Percentiles rank a stretch among this genome's conserved stretches.
These are phyloP conservation scores for Diaporthe capsici DNA, from an alignment of 2,329 filamentous ascomycete genomes.

Conservation along the genomic window DNA sequence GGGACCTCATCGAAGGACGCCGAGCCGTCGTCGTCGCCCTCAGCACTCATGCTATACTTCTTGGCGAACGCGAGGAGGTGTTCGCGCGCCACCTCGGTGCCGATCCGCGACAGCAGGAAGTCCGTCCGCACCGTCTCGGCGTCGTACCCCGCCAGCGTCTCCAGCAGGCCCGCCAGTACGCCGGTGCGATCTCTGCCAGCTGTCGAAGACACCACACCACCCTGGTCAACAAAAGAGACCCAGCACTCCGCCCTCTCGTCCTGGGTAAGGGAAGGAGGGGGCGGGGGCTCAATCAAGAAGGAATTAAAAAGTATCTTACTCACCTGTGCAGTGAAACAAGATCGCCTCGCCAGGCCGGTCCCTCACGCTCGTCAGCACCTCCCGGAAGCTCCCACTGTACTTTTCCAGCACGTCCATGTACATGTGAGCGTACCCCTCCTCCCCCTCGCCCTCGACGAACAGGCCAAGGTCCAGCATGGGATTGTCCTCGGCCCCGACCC, in stretches of 20 bases:
- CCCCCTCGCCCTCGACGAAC: slow-evolving; percentile 62
- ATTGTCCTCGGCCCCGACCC: slow-evolving; percentile 51
- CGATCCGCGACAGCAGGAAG: slow-evolving; percentile 68
- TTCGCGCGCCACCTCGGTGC: slow-evolving; percentile 65
- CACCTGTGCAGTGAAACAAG: slow-evolving; percentile 69
- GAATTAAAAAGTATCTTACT: slow-evolving; percentile 42
- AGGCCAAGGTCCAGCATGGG: slow-evolving; percentile 54
- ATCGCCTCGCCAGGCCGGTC: slow-evolving; percentile 61
- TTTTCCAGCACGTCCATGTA: slow-evolving; percentile 61
- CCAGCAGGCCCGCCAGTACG: slow-evolving; percentile 64
- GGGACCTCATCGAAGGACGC: slow-evolving; percentile 52
- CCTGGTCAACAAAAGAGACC: neutral
- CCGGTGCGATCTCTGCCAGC: slow-evolving; percentile 70
- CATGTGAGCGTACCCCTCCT: slow-evolving; percentile 60
- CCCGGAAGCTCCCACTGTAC: slow-evolving; percentile 59
- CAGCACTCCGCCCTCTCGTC: neutral
- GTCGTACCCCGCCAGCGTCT: slow-evolving; percentile 63
- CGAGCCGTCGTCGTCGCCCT: slow-evolving; percentile 51
- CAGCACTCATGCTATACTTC: slow-evolving; percentile 35
- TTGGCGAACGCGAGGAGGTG: slow-evolving; percentile 60
- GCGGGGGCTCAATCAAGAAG: no score
- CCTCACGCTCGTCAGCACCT: slow-evolving; percentile 63
- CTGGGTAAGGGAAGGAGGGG: no score
- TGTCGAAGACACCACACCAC: slow-evolving; percentile 44
- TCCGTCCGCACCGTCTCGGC: slow-evolving; percentile 60